Base-by-base conservation (phyloP, 2,329 filamentous ascomycete species). In the Claviceps spartinae region DNA sequence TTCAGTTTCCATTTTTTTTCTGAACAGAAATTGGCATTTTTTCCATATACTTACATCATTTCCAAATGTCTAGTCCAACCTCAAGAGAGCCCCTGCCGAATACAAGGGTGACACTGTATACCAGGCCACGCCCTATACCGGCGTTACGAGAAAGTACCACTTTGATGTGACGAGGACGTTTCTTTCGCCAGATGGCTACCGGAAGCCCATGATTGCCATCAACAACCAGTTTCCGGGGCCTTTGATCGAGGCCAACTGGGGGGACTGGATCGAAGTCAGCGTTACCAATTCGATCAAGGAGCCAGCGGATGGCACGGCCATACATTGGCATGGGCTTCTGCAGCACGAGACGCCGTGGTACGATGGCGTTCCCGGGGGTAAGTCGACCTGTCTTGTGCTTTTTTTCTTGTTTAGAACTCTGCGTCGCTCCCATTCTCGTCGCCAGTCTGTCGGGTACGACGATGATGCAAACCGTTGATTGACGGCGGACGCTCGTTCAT, bases 271-370 rank as follows among this genome's bases (percentile, higher is more conserved):
- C 5, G 60, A 65, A n/a, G 63, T 81, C 13, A 75, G 75, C 49
- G 72, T 84, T 6, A 75, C 67, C 37, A 85, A 82, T 61, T 61
- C 61, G 1, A 54, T 72, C 38, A 45, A 65, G 65, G 66, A 49
- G 8, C 48, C 51, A n/a, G 18, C 14, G 1, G 83, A 84, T 55
- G 79, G 79, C 36, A 83, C 79, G 7, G 72, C 72, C 8, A 75
- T 83, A 18, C 81, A 85, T 60, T 84, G 73, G 66, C 81, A 85
- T 58, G 82, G 79, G 22, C 67, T 85, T 37, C 73, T 77, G 6
- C 78, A 84, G 59, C 68, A 73, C 54, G 67, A 72, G 59, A 76
- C 70, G 47, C 76, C 73, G 56, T 67, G 75, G 52, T 68, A 76
- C 49, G 81, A 84, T 56, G 81, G 81, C 51, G 78, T 82, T 4